A percentile compares a stretch with the other conserved stretches of the same genome.
These are phyloP conservation scores for Atkinsonella hypoxylon DNA, from an alignment of 2,329 filamentous ascomycete species.

Conservation along the genomic window DNA sequence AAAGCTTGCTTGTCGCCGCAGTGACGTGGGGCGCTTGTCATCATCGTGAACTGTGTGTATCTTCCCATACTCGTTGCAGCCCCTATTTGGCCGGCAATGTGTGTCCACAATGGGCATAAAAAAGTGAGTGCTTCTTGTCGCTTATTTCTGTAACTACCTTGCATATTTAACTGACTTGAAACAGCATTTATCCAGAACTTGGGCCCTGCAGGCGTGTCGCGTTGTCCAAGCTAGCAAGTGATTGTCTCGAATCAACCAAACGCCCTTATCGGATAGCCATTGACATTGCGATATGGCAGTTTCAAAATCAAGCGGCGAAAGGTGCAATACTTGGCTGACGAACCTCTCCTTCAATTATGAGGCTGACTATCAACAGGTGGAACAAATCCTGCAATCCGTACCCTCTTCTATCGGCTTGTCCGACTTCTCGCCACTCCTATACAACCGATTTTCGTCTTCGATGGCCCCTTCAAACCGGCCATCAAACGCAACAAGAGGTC, in stretches of 20 bases:
- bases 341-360: not conserved
- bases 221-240: conserved; percentile 68
- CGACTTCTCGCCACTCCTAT: conserved; percentile 67
- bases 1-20: conserved; percentile 14
- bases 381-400: conserved; percentile 78
- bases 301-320: conserved; percentile 76
- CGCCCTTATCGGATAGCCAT: conserved; percentile 78
- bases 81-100: not conserved
- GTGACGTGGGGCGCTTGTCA: conserved; percentile 16
- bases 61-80: not conserved
- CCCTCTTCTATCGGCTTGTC: conserved; percentile 82
- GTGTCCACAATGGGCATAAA: conserved; percentile 48
- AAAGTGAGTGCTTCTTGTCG: conserved; percentile 29
- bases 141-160: not conserved
- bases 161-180: conserved; percentile 3
- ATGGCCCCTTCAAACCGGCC: conserved; percentile 70
- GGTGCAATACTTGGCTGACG: conserved; percentile 27
- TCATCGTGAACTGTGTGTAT: not conserved
- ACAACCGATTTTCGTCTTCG: conserved; percentile 81
- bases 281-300: conserved; percentile 95
- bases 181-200: conserved; percentile 81
- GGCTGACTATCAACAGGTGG: conserved; percentile 42
- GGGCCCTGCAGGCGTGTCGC: conserved; percentile 69
- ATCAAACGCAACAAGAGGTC: conserved; percentile 82
- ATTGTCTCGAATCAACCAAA: conserved; percentile 57